Conservation (phyloP, 768 basidiomycete genomes). For the Naganishia vaughanmartiniae region DNA sequence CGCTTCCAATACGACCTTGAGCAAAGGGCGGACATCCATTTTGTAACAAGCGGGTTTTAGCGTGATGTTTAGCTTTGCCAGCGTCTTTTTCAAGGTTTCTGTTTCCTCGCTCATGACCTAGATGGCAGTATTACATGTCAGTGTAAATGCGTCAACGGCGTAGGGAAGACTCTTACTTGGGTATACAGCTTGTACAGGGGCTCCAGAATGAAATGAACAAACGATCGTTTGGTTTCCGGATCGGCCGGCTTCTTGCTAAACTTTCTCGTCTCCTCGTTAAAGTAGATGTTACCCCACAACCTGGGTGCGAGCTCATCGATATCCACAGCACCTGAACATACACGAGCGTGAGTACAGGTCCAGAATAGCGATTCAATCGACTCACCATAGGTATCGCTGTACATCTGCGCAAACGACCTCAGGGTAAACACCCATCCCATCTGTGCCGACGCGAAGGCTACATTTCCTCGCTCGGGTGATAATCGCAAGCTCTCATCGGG, state of each 20-base stretch:
- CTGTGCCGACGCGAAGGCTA: conserved; percentile 93
- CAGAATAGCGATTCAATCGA: background rate
- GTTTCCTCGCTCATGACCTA: conserved; percentile 90
- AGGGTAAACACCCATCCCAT: conserved; percentile 98
- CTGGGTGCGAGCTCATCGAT: conserved; percentile 81
- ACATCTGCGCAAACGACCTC: conserved; percentile 91
- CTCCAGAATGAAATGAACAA: conserved; percentile 93
- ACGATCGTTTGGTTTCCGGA: conserved; percentile 74
- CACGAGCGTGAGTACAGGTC: background rate
- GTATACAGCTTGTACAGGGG: conserved; percentile 97
- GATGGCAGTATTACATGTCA: background rate
- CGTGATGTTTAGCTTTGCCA: conserved; percentile 71
- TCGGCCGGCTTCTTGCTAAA: conserved; percentile 83
- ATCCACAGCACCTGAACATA: conserved; percentile 65
- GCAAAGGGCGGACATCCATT: conserved; percentile 92
- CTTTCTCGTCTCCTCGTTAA: conserved; percentile 75
- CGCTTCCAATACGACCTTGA: conserved; percentile 89
- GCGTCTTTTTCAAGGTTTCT: conserved; percentile 76
- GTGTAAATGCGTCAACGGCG: background rate
- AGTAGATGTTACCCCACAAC: conserved; percentile 98
- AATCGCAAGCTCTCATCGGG: conserved; percentile 82
- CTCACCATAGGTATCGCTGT: conserved; percentile 84
- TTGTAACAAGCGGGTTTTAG: conserved; percentile 93
- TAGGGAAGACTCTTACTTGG: conserved; percentile 47
- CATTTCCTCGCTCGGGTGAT: conserved; percentile 92